Conservation (phyloP, 495 filamentous ascomycete species). For the Talaromyces liani region DNA sequence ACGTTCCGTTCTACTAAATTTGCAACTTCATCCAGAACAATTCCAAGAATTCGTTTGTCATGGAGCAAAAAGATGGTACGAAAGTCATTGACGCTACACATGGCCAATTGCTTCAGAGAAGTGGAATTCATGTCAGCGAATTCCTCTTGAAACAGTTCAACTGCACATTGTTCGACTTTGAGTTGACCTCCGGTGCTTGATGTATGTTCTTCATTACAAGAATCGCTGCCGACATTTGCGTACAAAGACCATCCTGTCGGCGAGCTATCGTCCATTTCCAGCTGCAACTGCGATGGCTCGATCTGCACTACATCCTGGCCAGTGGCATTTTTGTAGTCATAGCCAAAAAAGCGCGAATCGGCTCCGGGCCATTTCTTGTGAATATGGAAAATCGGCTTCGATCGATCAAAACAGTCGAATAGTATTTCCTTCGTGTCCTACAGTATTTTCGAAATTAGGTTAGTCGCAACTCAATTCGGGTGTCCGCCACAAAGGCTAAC, state of each 20-base stretch:
- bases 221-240: neutral
- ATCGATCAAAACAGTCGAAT: neutral
- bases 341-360: neutral
- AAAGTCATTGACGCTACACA: slow-evolving; percentile 35
- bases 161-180: slow-evolving; percentile 3
- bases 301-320: neutral
- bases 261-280: neutral
- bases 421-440: neutral
- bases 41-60: slow-evolving; percentile 40
- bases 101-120: slow-evolving; percentile 22
- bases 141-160: slow-evolving; percentile 38
- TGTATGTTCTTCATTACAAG: neutral
- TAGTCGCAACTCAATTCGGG: neutral
- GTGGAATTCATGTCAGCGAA: slow-evolving; percentile 20
- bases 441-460: neutral
- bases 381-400: neutral
- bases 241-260: slow-evolving; percentile 3
- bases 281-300: slow-evolving; percentile 2
- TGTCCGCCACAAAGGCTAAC: neutral
- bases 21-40: slow-evolving; percentile 29
- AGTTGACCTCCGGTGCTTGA: neutral
- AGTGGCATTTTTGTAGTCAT: neutral
- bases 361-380: slow-evolving; percentile 3
- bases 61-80: slow-evolving; percentile 34
- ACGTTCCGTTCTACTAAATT: slow-evolving; percentile 17